Percentiles rank a stretch among this genome's conserved stretches.
Conservation (phyloP, 2,329 filamentous ascomycete genomes). For the Phoma sp. region DNA sequence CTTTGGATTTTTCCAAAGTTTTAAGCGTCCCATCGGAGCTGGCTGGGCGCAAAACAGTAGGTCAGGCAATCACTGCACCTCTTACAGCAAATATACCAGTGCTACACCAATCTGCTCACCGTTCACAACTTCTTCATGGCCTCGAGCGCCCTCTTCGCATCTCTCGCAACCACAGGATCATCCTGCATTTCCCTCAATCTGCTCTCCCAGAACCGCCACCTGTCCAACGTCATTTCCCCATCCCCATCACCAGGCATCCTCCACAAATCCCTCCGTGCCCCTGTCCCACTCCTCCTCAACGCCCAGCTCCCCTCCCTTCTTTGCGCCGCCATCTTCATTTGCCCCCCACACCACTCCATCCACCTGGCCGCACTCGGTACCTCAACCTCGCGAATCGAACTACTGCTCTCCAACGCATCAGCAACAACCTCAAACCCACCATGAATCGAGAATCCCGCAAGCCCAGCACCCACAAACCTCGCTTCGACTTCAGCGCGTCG, state of each 20-base stretch:
- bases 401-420: conserved; percentile 8
- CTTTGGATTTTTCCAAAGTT: too few species aligned
- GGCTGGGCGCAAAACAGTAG: too few species aligned
- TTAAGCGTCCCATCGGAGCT: too few species aligned
- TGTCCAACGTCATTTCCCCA: not conserved
- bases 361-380: conserved; percentile 5
- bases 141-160: not conserved
- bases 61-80: too few species aligned
- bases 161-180: not conserved
- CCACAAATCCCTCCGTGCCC: not conserved
- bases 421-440: conserved; percentile 15
- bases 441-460: conserved; percentile 9
- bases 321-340: not conserved
- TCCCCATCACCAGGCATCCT: not conserved
- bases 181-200: not conserved
- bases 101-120: not conserved
- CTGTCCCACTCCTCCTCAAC: not conserved
- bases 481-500: conserved; percentile 14
- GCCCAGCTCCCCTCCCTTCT: not conserved
- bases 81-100: not conserved
- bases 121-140: not conserved
- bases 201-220: not conserved
- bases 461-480: not conserved
- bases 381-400: conserved; percentile 11
- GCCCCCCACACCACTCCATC: not conserved